These are phyloP conservation scores for Ceratocystis cubensis DNA, from an alignment of 2,329 filamentous ascomycete genomes.

Conservation along the genomic window DNA sequence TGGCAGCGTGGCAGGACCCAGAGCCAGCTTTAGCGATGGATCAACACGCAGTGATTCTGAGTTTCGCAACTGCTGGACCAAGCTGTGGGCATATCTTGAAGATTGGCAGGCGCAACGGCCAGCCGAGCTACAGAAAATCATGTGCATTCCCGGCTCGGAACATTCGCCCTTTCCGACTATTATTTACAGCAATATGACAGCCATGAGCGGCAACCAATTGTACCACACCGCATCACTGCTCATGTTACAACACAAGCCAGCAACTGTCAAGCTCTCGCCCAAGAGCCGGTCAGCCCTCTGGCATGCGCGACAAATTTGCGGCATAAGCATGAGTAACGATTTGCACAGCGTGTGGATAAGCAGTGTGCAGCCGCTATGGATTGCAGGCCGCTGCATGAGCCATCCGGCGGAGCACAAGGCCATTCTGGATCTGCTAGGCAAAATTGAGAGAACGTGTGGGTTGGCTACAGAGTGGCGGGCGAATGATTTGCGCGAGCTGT, in stretches of 20 bases:
- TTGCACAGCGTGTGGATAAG: constrained; percentile 44
- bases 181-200: constrained; percentile 38
- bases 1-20: constrained; percentile 14
- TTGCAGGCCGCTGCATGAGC: constrained; percentile 40
- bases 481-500: constrained; percentile 40
- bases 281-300: constrained; percentile 33
- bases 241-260: constrained; percentile 37
- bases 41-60: constrained; percentile 23
- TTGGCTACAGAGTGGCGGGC: constrained; percentile 43
- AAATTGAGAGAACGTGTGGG: constrained; percentile 40
- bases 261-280: constrained; percentile 31
- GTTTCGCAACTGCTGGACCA: constrained; percentile 29
- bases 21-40: constrained; percentile 15
- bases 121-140: constrained; percentile 29
- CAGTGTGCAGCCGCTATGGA: constrained; percentile 41
- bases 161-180: constrained; percentile 39
- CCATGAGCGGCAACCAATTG: constrained; percentile 42
- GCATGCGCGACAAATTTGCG: constrained; percentile 42
- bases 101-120: constrained; percentile 32
- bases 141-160: constrained; percentile 30
- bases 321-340: constrained; percentile 40
- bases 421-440: constrained; percentile 36
- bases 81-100: constrained; percentile 31
- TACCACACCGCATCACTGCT: constrained; percentile 42
- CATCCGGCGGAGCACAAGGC: constrained; percentile 33